Conservation (phyloP, 1,139 yeast genomes). For the Yamadazyma jaroonii region DNA sequence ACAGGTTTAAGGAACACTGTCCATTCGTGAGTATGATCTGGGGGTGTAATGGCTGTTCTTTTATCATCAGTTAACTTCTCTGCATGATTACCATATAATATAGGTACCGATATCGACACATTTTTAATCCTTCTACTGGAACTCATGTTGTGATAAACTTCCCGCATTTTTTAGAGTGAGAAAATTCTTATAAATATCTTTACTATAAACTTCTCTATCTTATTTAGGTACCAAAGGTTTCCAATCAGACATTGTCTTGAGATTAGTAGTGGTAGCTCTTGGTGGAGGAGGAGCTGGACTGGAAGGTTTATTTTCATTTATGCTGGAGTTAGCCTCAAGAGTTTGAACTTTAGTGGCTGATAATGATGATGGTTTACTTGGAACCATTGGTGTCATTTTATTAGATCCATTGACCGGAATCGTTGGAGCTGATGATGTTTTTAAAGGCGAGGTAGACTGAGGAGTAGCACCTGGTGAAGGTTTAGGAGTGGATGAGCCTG, state of each 20-base stretch:
- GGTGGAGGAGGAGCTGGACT: conserved; percentile 10
- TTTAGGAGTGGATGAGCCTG: conserved; percentile 28
- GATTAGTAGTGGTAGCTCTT: conserved; percentile 29
- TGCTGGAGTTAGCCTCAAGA: conserved; percentile 4
- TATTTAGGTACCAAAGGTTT: conserved; percentile 53
- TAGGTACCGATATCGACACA: conserved; percentile 79
- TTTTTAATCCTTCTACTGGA: conserved; percentile 48
- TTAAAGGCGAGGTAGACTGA: conserved; percentile 6
- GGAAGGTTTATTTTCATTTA: conserved; percentile 1
- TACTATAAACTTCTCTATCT: conserved; percentile 4
- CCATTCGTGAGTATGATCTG: conserved; percentile 95
- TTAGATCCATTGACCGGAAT: background rate
- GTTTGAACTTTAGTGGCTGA: conserved; percentile 19
- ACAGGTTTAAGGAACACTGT: conserved; percentile 90
- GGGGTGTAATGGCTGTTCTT: conserved; percentile 69
- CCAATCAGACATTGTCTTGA: conserved; percentile 50
- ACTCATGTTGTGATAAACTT: conserved; percentile 9
- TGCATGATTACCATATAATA: conserved; percentile 85
- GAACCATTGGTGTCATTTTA: conserved; percentile 32
- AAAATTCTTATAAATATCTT: background rate
- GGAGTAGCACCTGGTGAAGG: conserved; percentile 12
- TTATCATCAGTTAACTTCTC: conserved; percentile 61
- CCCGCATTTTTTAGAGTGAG: background rate
- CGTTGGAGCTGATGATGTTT: conserved; percentile 1
- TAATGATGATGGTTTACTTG: conserved; percentile 19